Evolutionary conservation across 129 eudicot genomes (phyloP), one percentile per base, ranked within the genome.

Genomic region (Saposhnikovia divaricata): DNA sequence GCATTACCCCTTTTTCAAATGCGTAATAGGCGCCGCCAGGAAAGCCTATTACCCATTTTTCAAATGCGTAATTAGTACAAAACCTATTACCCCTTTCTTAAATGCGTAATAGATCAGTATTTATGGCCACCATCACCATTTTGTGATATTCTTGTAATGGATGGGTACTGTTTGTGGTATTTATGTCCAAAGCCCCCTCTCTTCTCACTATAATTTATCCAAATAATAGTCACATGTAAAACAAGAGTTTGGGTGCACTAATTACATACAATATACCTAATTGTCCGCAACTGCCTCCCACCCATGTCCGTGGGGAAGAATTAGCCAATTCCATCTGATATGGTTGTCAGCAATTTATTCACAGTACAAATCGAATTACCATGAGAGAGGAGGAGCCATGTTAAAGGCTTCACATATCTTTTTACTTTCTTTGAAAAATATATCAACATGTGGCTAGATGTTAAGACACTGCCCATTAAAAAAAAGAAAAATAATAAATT

Each of bases 331-430:
- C 16, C 40, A 25, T 65, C 39, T 65, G 38, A 28, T 10, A 65
- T 28, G 0, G 7, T 65, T 70, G 11, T 72, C 12, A 18, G 28
- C 4, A 39, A 42, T 18, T 18, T 18, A 14, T 38, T 72, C 47
- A 3, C 47, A 18, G 8, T 38, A 38, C 4, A 18, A 72, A 23
- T 0, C 11, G 4, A 57, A 53, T 28, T 89, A 94, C 98, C 98
- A 87, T 59, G 98, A 94, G 43, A 89, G 74, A 78, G 98, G 98
- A 85, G 86, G 84, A 45, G 96, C 87, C 75, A 87, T 72, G 82
- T 92, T 89, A 77, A 94, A 94, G 84, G 92, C 96, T 87, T 94
- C 98, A 86, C 88, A 86, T 72, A 89, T 85, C 78, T 85, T 92
- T 79, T 94, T 92, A 83, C 98, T 89, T 88, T 94, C 97, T 82